Evolutionary conservation across 2,329 filamentous ascomycete genomes (phyloP), one percentile per base, ranked within the genome.

Genomic region (Botrytis cinerea): DNA sequence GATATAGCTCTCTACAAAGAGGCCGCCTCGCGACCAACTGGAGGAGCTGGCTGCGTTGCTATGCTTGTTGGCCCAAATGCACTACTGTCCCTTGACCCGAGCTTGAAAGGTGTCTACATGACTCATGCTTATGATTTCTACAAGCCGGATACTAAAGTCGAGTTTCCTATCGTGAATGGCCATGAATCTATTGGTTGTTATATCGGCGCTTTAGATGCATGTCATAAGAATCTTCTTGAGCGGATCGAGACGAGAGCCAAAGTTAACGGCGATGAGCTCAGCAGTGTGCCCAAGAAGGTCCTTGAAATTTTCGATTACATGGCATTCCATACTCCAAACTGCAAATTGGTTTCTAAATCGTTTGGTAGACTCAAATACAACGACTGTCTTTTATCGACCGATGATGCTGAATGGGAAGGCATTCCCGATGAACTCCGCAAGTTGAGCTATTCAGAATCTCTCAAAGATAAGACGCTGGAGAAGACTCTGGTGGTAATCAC

Each of bases 1-100:
- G 68, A 70, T 43, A 70, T 70, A 25, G 68, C 68, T 4, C 38
- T 70, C 18, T 70, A 70, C 28, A 62, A 61, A 60, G 51, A 70
- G 45, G 68, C 38, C 12, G 22, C 68, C 10, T 60, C 68, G 7
- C 68, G 68, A 14, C 68, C 68, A 7, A 70, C 40, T 62, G 68
- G 68, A 20, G 68, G 68, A 22, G 54, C 57, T 35, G 68, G 68
- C 22, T 60, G 51, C 38, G 54, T 70, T 8, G 68, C 57, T 70
- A 70, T 70, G 54, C 68, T 70, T 61, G 40, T 61, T 46, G 68
- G 68, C 12, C 68, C 68, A 40, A 38, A 70, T n/a, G 68, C 68
- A 22, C 25, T n/a, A 20, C 7, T 70, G 7, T 61, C 68, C 4
- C 25, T 62, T 1, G 51, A 70, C 14, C 22, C 51, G 22, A 14